Base-by-base conservation (phyloP, 129 eudicot genomes). In the Escallonia herrerae region DNA sequence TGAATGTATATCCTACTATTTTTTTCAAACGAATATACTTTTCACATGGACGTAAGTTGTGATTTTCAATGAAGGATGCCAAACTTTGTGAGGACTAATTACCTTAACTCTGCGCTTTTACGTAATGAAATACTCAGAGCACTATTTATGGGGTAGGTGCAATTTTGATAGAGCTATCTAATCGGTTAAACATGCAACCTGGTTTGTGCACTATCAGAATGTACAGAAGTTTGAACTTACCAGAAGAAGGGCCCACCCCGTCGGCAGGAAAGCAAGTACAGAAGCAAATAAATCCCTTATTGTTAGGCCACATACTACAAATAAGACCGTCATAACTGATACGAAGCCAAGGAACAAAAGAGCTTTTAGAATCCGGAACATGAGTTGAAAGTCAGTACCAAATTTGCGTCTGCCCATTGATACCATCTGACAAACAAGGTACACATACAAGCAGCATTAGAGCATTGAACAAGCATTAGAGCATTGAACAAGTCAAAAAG, bases 321-420 rank as follows among this genome's bases (percentile, higher is more conserved):
- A 93, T 60, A 93, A 67, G 54, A 88, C 96, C 0, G 95, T 85
- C 89, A 88, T 83, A 47, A 89, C 84, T 12, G 98, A 88, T 66
- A 93, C 37, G 72, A 93, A 93, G 50, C 96, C 98, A 2, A 93
- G 84, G 82, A 93, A 93, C 62, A 93, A 77, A 82, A 93, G 98
- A 8, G 90, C 96, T 81, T 93, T 93, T 52, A 93, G 83, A 65
- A 93, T 88, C 77, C 98, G 79, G 74, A 93, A 93, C 95, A 86
- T 93, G 39, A 93, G 96, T 80, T 93, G 98, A 76, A 93, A 93
- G 69, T 93, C 98, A 1, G 96, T 88, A 56, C 95, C 91, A 69
- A 93, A 93, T 79, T 78, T 83, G 46, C 97, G 68, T 86, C 97
- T 87, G 10, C 97, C 97, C 95, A 87, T 84, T 10, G 97, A 90